A percentile compares a stretch with the other conserved stretches of the same genome.
These are phyloP conservation scores for Byssochlamys sp. DNA, from an alignment of 2,329 filamentous ascomycete species.

Conservation along the genomic window DNA sequence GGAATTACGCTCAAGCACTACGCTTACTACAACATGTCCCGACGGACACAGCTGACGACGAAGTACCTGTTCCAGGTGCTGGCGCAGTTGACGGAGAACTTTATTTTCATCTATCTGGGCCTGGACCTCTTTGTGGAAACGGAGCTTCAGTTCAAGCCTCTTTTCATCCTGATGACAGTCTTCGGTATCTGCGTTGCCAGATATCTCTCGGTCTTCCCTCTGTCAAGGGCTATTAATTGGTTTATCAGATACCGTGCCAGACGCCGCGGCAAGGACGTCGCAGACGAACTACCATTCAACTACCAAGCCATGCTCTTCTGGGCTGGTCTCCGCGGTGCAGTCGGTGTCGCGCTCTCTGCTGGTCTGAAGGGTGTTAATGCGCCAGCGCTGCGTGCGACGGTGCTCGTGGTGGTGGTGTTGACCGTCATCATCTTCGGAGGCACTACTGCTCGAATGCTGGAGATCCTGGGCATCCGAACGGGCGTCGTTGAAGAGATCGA, in stretches of 20 bases:
- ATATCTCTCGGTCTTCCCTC: slow-evolving; percentile 88
- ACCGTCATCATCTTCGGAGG: slow-evolving; percentile 98
- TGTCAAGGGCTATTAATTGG: slow-evolving; percentile 83
- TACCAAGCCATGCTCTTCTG: slow-evolving; percentile 99
- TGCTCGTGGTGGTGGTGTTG: slow-evolving; percentile 92
- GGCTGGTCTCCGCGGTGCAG: slow-evolving; percentile 88
- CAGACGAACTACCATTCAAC: slow-evolving; percentile 82
- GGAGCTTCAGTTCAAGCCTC: slow-evolving; percentile 78
- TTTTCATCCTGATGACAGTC: slow-evolving; percentile 88
- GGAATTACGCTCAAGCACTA: slow-evolving; percentile 98
- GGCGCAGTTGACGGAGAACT: slow-evolving; percentile 93
- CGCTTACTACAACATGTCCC: slow-evolving; percentile 99
- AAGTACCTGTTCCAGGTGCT: slow-evolving; percentile 95
- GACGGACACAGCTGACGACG: slow-evolving; percentile 89
- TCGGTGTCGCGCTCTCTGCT: slow-evolving; percentile 87
- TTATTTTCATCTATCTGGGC: slow-evolving; percentile 98
- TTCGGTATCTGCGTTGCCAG: slow-evolving; percentile 83
- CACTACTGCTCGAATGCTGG: slow-evolving; percentile 92
- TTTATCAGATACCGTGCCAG: slow-evolving; percentile 78
- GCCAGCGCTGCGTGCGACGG: slow-evolving; percentile 77
- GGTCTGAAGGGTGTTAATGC: slow-evolving; percentile 74
- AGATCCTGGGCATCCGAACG: slow-evolving; percentile 91
- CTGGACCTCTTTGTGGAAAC: slow-evolving; percentile 88
- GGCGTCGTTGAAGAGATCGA: slow-evolving; percentile 95
- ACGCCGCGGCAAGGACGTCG: slow-evolving; percentile 63